A percentile compares a stretch with the other conserved stretches of the same genome.
These are phyloP conservation scores for Phytophthora cryptogea DNA, from an alignment of 352 stramenopile species.

Conservation along the genomic window DNA sequence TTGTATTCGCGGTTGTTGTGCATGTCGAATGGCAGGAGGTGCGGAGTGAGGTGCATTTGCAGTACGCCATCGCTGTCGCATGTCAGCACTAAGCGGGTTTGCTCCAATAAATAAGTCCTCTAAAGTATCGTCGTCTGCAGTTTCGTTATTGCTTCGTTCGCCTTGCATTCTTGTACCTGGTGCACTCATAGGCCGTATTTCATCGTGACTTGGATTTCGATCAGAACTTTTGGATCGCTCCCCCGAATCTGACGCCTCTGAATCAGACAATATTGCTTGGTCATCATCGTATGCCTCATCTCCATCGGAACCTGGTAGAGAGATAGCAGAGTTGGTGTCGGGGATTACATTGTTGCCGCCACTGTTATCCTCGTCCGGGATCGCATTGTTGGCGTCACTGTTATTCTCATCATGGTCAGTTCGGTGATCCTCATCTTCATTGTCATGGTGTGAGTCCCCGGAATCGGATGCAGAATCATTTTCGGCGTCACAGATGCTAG, in stretches of 20 bases:
- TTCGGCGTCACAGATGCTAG: constrained; percentile 2
- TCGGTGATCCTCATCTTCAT: constrained; percentile 1
- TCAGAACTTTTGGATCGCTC: neutral
- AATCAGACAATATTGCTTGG: constrained; percentile 1
- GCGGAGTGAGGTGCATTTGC: constrained; percentile 36
- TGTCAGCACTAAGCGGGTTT: neutral
- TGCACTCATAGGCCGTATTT: constrained; percentile 22
- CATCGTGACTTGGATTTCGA: constrained; percentile 1
- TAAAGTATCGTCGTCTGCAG: constrained; percentile 5
- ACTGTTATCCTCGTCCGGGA: neutral
- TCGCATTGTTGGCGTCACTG: neutral
- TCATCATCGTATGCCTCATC: neutral
- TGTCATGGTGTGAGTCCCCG: constrained; percentile 5
- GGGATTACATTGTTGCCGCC: neutral
- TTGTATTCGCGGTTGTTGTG: constrained; percentile 10
- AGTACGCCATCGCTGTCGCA: constrained; percentile 20
- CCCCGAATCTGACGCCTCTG: constrained; percentile 1
- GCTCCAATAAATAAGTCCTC: constrained; percentile 8
- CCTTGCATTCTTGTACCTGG: neutral
- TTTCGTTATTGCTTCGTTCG: constrained; percentile 8
- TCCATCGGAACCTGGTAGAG: constrained; percentile 4
- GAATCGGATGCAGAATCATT: neutral
- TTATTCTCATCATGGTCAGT: constrained; percentile 1
- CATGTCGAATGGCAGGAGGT: constrained; percentile 20
- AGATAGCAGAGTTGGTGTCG: neutral